Conservation (phyloP, 2,329 filamentous ascomycete genomes). For the Pestalotiopsis sp. region DNA sequence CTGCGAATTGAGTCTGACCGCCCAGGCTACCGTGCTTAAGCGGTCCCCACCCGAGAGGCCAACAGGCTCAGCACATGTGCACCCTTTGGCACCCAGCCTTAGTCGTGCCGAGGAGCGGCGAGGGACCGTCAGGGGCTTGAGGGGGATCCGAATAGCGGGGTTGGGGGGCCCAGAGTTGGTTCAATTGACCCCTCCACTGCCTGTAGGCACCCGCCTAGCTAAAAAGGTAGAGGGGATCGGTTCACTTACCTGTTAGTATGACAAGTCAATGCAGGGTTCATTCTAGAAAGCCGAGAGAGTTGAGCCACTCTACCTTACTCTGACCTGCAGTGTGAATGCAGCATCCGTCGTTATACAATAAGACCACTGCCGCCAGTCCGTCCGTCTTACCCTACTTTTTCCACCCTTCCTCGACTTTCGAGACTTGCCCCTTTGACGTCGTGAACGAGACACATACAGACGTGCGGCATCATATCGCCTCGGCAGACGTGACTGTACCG, state of each 20-base stretch:
- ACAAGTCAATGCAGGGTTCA: background rate
- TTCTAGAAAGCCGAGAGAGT: background rate
- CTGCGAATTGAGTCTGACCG: background rate
- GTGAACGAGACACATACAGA: background rate
- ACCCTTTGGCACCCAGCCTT: background rate
- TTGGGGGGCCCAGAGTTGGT: background rate
- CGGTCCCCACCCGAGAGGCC: background rate
- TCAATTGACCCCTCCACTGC: background rate
- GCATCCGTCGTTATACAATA: background rate
- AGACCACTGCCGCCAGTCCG: background rate
- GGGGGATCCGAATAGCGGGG: background rate
- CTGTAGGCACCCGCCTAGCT: background rate
- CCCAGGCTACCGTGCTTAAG: background rate
- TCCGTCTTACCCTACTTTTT: background rate
- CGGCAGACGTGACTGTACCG: background rate
- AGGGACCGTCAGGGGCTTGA: background rate
- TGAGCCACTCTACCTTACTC: background rate
- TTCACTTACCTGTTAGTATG: background rate
- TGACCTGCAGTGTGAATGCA: background rate
- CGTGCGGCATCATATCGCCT: background rate
- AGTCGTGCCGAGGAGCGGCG: constrained; percentile 3
- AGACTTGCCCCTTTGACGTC: background rate
- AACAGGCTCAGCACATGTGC: background rate
- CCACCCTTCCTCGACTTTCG: background rate
- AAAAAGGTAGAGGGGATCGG: background rate